Conservation (phyloP, 208 protist species). For the Trypanosomatidae sp. region DNA sequence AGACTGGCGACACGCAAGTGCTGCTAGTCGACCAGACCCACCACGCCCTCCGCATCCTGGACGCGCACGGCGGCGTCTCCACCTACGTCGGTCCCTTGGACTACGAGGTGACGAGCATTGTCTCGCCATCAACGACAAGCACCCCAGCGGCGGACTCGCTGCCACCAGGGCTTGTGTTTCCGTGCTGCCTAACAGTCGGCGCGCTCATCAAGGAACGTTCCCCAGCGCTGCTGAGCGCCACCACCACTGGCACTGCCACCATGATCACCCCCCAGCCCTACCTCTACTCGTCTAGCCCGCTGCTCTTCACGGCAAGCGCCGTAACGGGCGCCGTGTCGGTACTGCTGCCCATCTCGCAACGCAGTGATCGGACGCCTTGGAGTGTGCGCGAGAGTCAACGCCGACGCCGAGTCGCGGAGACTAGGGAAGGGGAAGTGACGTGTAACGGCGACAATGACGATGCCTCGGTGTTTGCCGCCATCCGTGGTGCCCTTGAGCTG, state of each 20-base stretch:
- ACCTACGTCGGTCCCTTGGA: slow-evolving; percentile 50
- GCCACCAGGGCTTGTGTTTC: slow-evolving; percentile 22
- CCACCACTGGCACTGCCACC: not conserved
- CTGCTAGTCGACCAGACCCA: slow-evolving; percentile 48
- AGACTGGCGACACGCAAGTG: slow-evolving; percentile 37
- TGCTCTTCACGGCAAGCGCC: slow-evolving; percentile 36
- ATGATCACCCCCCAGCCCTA: slow-evolving; percentile 42
- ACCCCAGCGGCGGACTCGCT: slow-evolving; percentile 8
- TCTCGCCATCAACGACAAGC: not conserved
- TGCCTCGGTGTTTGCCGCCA: slow-evolving; percentile 5
- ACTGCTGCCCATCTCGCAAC: slow-evolving; percentile 30
- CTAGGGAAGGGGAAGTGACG: not conserved
- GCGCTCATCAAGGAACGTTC: slow-evolving; percentile 37
- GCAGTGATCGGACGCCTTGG: slow-evolving; percentile 24
- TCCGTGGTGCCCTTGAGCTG: slow-evolving; percentile 21
- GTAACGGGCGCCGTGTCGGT: slow-evolving; percentile 28
- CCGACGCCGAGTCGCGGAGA: not conserved
- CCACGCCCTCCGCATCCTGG: slow-evolving; percentile 48
- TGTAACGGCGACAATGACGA: not conserved
- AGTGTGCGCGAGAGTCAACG: slow-evolving; percentile 1
- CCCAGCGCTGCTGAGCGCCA: slow-evolving; percentile 17
- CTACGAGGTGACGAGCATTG: slow-evolving; percentile 14
- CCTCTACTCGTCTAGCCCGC: slow-evolving; percentile 36
- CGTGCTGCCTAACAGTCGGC: slow-evolving; percentile 20
- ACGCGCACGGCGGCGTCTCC: slow-evolving; percentile 41